Base-by-base conservation (phyloP, 108 stramenopile genomes). In the Aurantiochytrium sp. region DNA sequence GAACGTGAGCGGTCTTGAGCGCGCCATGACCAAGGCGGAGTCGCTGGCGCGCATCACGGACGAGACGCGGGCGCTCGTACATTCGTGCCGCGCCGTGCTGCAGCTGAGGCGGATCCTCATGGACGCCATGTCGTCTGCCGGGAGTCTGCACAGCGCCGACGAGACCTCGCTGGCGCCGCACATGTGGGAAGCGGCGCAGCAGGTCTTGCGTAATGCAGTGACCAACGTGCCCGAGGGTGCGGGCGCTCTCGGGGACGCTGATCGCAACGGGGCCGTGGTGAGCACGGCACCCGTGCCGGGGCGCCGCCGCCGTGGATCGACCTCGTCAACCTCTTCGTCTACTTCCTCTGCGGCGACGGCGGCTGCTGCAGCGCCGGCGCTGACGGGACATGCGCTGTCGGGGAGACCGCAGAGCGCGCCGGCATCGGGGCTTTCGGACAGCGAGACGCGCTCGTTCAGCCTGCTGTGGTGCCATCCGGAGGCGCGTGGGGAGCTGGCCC, bases 21-120 rank as follows among this genome's bases (percentile, higher is more conserved):
- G 45, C 42, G 73, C 73, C 12, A 81, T 81, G 45, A 48, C 42
- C 45, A 81, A 81, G 73, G 39, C 73, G 39, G 73, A 81, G 2
- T 48, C 73, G 10, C 45, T 81, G 12, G 73, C 39, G 30, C 39
- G 45, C 45, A 41, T 48, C 21, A 81, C 39, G n/a, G 73, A 81
- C 24, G 73, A 81, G 73, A 81, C 73, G 39, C 73, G 73, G 12
- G 45, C 73, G n/a, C n/a, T 81, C n/a, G 42, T 81, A 27, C 73
- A 81, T 24, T 81, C 73, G 6, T 81, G 73, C 45, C 12, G 73
- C 6, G 73, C 30, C 24, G 73, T 81, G 6, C 24, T 81, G 39
- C 39, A 48, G 39, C 73, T 81, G n/a, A 6, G 73, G 27, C 73
- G 30, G 12, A 41, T 81, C 2, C 45, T 81, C n/a, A 81, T 81